Evolutionary conservation across 805 yeast species (phyloP).

Genomic region (Saccharomycopsis fodiens): DNA sequence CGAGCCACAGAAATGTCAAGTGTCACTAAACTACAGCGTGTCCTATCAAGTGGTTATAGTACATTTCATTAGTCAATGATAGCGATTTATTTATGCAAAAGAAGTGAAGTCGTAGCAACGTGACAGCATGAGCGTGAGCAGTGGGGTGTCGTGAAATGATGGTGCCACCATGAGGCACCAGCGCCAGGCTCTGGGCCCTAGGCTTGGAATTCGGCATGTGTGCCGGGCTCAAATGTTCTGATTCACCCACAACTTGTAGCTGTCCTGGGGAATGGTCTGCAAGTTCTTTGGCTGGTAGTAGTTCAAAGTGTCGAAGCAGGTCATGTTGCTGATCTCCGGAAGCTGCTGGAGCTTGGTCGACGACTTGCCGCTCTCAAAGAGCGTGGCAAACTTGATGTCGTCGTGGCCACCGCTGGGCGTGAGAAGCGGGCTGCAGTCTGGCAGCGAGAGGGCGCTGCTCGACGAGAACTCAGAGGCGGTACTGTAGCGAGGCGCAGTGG

Average conservation of each 20-base stretch:
- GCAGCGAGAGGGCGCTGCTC: background rate
- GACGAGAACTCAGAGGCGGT: constrained; percentile 1
- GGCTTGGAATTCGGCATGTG: background rate
- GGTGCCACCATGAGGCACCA: no score
- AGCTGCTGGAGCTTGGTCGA: background rate
- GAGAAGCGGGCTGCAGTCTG: constrained; percentile 16
- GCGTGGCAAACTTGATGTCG: constrained; percentile 11
- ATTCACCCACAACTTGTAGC: constrained; percentile 16
- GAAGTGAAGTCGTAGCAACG: background rate
- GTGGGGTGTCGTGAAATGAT: no score
- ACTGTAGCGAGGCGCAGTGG: background rate
- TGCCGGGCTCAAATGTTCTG: constrained; percentile 12
- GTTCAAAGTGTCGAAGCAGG: constrained; percentile 5
- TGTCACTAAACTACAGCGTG: no score
- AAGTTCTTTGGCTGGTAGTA: constrained; percentile 5
- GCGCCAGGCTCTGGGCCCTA: background rate
- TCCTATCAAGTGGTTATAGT: no score
- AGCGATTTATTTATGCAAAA: no score
- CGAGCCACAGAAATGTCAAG: no score
- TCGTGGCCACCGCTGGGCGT: constrained; percentile 6
- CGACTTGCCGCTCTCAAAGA: constrained; percentile 7
- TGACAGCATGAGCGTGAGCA: background rate
- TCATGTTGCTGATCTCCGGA: background rate
- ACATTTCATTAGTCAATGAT: no score
- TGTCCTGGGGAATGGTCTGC: constrained; percentile 17